These are phyloP conservation scores for Blastocystis hominis DNA, from an alignment of 352 stramenopile genomes.

Conservation along the genomic window DNA sequence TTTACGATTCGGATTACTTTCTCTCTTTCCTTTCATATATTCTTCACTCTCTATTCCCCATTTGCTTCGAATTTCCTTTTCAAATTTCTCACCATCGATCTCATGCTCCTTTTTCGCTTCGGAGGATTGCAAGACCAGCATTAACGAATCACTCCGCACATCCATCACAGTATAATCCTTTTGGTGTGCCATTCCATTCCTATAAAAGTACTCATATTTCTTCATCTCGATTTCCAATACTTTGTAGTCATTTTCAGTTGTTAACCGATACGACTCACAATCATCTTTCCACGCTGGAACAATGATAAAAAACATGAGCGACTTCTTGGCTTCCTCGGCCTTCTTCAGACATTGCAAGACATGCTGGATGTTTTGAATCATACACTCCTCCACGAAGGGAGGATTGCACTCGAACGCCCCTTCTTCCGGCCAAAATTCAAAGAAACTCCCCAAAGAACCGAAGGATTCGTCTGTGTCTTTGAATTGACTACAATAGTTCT, in stretches of 20 bases:
- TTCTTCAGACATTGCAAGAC: background rate
- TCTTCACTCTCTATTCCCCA: background rate
- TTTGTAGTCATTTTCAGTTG: background rate
- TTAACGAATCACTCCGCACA: background rate
- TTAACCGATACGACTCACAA: background rate
- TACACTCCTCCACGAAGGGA: slow-evolving; percentile 14
- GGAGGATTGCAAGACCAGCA: background rate
- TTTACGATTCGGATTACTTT: too few relatives aligned
- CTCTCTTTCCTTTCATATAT: background rate
- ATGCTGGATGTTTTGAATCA: slow-evolving; percentile 17
- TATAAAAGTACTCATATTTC: background rate
- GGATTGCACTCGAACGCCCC: slow-evolving; percentile 18
- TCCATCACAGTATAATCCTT: slow-evolving; percentile 15
- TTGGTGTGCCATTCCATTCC: slow-evolving; percentile 15
- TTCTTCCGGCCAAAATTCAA: background rate
- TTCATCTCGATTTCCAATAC: background rate
- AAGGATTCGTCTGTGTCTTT: background rate
- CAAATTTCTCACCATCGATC: background rate
- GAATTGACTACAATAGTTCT: background rate
- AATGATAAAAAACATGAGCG: slow-evolving; percentile 7
- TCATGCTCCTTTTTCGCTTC: background rate
- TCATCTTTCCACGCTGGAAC: slow-evolving; percentile 12
- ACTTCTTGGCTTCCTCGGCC: background rate
- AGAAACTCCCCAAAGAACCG: slow-evolving; percentile 19
- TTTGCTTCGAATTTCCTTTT: background rate